Percentiles rank a stretch among this genome's conserved stretches.
These are phyloP conservation scores for Penicillium daleae DNA, from an alignment of 495 filamentous ascomycete species.

Conservation along the genomic window DNA sequence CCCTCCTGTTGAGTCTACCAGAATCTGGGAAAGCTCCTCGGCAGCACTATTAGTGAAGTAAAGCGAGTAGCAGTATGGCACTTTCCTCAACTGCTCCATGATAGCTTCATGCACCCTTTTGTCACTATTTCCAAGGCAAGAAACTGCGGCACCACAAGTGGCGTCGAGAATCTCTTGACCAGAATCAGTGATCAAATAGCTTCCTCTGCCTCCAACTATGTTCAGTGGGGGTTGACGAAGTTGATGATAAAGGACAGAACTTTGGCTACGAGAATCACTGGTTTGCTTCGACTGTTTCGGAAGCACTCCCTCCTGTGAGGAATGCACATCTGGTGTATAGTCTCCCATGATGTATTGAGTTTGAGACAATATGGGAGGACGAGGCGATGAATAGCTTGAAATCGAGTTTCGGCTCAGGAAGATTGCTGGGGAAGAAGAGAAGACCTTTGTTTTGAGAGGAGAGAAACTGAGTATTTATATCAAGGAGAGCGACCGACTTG, in stretches of 20 bases:
- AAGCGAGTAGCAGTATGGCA: constrained; percentile 51
- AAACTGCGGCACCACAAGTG: constrained; percentile 44
- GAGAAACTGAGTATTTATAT: constrained; percentile 2
- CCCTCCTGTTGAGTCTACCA: constrained; percentile 41
- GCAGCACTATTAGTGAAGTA: constrained; percentile 46
- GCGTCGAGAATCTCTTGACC: constrained; percentile 26
- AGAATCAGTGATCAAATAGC: constrained; percentile 22
- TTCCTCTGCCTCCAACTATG: constrained; percentile 27
- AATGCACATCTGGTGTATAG: constrained; percentile 20
- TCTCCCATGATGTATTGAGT: constrained; percentile 28
- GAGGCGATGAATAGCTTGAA: background rate
- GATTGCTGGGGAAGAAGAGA: background rate
- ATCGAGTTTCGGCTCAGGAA: background rate
- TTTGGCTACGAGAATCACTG: constrained; percentile 4
- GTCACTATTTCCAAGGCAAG: constrained; percentile 43
- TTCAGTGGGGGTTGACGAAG: constrained; percentile 27
- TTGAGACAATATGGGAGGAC: background rate
- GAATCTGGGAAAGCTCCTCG: constrained; percentile 36
- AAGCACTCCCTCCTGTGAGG: background rate
- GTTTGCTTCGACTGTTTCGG: background rate
- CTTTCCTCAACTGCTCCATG: constrained; percentile 39
- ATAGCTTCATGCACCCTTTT: constrained; percentile 46
- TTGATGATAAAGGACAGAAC: constrained; percentile 32
- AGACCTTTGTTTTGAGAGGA: background rate
- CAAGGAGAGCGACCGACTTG: too few relatives aligned